Base-by-base conservation (phyloP, 2,329 filamentous ascomycete species). In the Aspergillus sp. region DNA sequence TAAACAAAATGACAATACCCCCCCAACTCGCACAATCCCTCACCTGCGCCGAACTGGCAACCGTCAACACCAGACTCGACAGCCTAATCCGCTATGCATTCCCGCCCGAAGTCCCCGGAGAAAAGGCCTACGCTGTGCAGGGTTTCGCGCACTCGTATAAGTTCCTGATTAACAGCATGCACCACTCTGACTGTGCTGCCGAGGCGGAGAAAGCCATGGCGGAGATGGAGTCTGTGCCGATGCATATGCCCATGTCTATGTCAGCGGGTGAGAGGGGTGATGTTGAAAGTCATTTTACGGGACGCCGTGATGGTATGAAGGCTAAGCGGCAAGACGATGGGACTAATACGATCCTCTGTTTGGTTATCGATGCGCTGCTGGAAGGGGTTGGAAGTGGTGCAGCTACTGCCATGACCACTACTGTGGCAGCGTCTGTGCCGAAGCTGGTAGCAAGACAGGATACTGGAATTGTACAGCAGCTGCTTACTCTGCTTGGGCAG, bases 401-500 rank as follows among this genome's bases (percentile, higher is more conserved):
- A 9, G 9, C 8, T 0, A 3, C 27, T 31, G 27, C 27, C 3
- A 0, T 21, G 21, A 21, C 3, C 1, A 31, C 27, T 3, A 11
- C 27, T 24, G 23, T 1, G 23, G 23, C 27, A 3, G 3, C 27
- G 8, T 2, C 27, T 11, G 27, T 8, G 9, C 3, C 14, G 14
- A n/a, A 2, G 15, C 9, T 37, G 5, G 35, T 37, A 1, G 12
- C 35, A 6, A 14, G 35, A 6, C 35, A 37, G 9, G 35, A 37
- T 6, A 37, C 14, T 14, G 35, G 35, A 6, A n/a, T 37, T 0
- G 35, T 37, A 1, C 35, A 37, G 14, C 35, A 37, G 35, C 1
- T 37, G 0, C 35, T 37, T 37, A 37, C 35, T 0, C 15, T 37
- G 14, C 35, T 37, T 37, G 35, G 35, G 35, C 14, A 37, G 35